A percentile compares a stretch with the other conserved stretches of the same genome.
Evolutionary conservation across 2,329 filamentous ascomycete genomes (phyloP).

Genomic region (Cytospora schulzeri): DNA sequence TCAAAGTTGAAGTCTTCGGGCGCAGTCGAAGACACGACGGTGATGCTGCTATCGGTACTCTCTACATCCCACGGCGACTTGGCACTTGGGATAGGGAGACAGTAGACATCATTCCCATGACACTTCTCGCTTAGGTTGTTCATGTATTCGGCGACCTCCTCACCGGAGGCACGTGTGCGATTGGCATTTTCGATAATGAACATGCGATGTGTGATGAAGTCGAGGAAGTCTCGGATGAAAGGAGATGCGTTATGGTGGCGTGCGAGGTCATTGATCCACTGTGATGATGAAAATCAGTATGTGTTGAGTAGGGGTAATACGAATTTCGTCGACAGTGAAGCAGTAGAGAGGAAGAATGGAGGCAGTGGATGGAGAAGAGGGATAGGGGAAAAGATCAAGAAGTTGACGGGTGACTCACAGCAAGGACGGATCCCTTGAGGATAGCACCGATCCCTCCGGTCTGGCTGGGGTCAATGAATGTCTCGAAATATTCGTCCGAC

Average conservation of each 20-base stretch:
- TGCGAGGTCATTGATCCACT: slow-evolving; percentile 28
- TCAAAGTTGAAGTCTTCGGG: slow-evolving; percentile 21
- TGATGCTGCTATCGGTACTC: slow-evolving; percentile 18
- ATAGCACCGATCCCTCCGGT: slow-evolving; percentile 25
- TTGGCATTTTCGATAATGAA: slow-evolving; percentile 27
- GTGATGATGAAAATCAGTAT: not conserved
- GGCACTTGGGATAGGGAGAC: slow-evolving; percentile 9
- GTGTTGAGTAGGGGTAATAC: not conserved
- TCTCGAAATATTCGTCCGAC: slow-evolving; percentile 29
- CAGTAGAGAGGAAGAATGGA: not conserved
- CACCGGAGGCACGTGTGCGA: slow-evolving; percentile 25
- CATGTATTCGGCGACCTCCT: slow-evolving; percentile 26
- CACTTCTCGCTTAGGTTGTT: slow-evolving; percentile 23
- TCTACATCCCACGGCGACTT: slow-evolving; percentile 14
- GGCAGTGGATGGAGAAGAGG: not conserved
- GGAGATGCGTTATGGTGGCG: slow-evolving; percentile 26
- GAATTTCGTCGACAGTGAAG: not conserved
- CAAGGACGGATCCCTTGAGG: slow-evolving; percentile 27
- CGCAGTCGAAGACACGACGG: slow-evolving; percentile 5
- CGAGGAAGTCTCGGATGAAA: slow-evolving; percentile 28
- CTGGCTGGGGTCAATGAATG: slow-evolving; percentile 24
- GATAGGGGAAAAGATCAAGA: not conserved
- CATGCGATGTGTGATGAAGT: slow-evolving; percentile 28
- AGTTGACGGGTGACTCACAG: slow-evolving; percentile 13
- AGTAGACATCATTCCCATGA: slow-evolving; percentile 25